Conservation (phyloP, 2,329 filamentous ascomycete genomes). For the Raffaelea albimanens region DNA sequence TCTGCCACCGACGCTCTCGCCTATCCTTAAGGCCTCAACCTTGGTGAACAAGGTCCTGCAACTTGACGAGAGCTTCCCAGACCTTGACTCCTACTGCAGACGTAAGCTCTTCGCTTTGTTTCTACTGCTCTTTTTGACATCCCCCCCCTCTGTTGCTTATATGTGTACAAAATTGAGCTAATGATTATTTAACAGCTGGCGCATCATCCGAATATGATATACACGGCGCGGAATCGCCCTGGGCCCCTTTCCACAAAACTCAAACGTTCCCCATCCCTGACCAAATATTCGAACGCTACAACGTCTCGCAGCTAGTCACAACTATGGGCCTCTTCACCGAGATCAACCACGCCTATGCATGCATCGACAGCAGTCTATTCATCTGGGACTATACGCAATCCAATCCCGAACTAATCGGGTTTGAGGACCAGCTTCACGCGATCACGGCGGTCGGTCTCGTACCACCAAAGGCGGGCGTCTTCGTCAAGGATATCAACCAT, state of each 20-base stretch:
- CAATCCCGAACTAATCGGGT: slow-evolving; percentile 86
- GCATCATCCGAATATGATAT: slow-evolving; percentile 89
- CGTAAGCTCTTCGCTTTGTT: slow-evolving; percentile 48
- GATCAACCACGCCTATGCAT: slow-evolving; percentile 89
- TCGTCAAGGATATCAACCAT: slow-evolving; percentile 76
- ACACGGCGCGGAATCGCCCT: slow-evolving; percentile 54
- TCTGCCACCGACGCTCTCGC: slow-evolving; percentile 19
- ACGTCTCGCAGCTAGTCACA: slow-evolving; percentile 77
- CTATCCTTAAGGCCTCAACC: slow-evolving; percentile 69
- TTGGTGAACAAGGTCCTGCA: slow-evolving; percentile 74
- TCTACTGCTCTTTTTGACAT: not conserved
- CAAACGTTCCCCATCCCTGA: slow-evolving; percentile 87
- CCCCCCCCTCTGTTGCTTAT: not conserved
- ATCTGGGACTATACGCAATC: slow-evolving; percentile 95
- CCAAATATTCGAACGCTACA: slow-evolving; percentile 85
- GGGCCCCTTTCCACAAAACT: slow-evolving; percentile 83
- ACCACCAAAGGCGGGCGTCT: slow-evolving; percentile 76
- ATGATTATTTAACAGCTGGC: slow-evolving; percentile 49
- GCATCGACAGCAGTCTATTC: slow-evolving; percentile 92
- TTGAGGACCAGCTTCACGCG: slow-evolving; percentile 77
- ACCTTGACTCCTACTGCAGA: slow-evolving; percentile 80
- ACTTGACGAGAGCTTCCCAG: slow-evolving; percentile 72
- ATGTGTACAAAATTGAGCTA: not conserved
- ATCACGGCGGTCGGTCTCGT: slow-evolving; percentile 90
- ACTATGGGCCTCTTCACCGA: slow-evolving; percentile 92